Conservation (phyloP, 805 yeast species). For the Ogataea methanolica region DNA sequence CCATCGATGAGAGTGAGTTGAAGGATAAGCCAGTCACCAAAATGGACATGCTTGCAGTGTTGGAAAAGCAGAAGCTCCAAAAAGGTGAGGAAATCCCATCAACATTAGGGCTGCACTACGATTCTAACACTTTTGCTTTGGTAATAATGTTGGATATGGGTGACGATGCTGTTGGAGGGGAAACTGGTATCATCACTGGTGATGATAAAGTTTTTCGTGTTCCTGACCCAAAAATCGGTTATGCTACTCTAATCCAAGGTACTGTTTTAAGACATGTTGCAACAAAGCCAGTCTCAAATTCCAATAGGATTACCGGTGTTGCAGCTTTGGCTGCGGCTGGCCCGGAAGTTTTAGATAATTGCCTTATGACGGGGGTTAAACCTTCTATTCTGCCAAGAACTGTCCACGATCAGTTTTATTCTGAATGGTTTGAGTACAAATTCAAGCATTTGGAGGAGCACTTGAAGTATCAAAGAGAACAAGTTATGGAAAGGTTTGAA, state of each 20-base stretch:
- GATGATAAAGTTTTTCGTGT: conserved; percentile 26
- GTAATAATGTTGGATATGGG: conserved; percentile 46
- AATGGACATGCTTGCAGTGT: conserved; percentile 10
- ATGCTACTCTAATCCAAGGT: conserved; percentile 44
- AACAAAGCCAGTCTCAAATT: conserved; percentile 35
- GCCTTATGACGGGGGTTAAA: conserved; percentile 26
- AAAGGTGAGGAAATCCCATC: conserved; percentile 38
- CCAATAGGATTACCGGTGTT: conserved; percentile 31
- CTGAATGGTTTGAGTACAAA: conserved; percentile 30
- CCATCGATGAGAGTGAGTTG: conserved; percentile 16
- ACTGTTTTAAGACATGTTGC: conserved; percentile 43
- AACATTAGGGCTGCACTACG: conserved; percentile 44
- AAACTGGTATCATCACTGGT: conserved; percentile 44
- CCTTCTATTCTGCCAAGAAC: conserved; percentile 32
- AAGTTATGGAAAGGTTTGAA: conserved; percentile 11
- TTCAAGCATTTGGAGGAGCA: conserved; percentile 25
- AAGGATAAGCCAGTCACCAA: conserved; percentile 5
- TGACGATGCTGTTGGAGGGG: conserved; percentile 45
- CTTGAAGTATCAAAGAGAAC: conserved; percentile 16
- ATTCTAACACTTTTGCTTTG: conserved; percentile 43
- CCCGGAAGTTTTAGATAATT: conserved; percentile 26
- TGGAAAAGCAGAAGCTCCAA: conserved; percentile 12
- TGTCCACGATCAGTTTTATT: conserved; percentile 28
- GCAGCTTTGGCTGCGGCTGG: conserved; percentile 26
- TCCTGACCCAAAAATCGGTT: conserved; percentile 40